phyloP scores from a whole-genome alignment of 2,329 filamentous ascomycete genomes.

The Cytospora mali region DNA sequence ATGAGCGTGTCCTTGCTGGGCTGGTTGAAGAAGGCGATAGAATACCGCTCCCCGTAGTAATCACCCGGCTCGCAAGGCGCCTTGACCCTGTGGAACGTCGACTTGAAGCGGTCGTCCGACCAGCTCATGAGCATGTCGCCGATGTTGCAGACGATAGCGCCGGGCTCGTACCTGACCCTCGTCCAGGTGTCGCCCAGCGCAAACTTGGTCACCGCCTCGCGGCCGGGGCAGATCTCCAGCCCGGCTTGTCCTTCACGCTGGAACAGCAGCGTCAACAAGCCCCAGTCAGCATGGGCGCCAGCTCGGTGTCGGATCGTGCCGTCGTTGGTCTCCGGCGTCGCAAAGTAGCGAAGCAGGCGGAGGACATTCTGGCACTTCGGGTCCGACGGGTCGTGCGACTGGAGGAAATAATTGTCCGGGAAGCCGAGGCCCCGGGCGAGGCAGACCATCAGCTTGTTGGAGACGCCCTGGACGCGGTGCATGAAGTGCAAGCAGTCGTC shows the following conservation, averaged over 20 bases:
- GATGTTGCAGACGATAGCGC: constrained; percentile 59
- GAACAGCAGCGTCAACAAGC: constrained; percentile 61
- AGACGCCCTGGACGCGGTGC: constrained; percentile 44
- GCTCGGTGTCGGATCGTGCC: constrained; percentile 51
- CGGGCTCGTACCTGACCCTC: constrained; percentile 50
- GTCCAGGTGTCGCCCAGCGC: constrained; percentile 59
- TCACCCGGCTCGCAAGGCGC: constrained; percentile 38
- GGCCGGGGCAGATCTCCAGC: constrained; percentile 60
- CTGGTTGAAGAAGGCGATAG: constrained; percentile 64
- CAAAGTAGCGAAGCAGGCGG: constrained; percentile 41
- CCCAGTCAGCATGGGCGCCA: constrained; percentile 62
- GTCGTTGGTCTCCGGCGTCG: constrained; percentile 28
- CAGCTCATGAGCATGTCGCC: constrained; percentile 62
- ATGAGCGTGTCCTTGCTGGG: constrained; percentile 55
- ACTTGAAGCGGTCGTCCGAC: constrained; percentile 63
- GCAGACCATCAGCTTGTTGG: constrained; percentile 57
- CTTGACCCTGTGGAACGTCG: constrained; percentile 57
- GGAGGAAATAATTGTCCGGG: constrained; percentile 55
- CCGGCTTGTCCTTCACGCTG: constrained; percentile 57
- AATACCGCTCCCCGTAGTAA: constrained; percentile 57
- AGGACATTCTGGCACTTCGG: constrained; percentile 56
- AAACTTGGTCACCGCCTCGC: constrained; percentile 57
- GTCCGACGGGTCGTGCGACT: constrained; percentile 51
- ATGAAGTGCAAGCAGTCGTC: constrained; percentile 40
- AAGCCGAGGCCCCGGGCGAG: constrained; percentile 58